A percentile compares a stretch with the other conserved stretches of the same genome.
These are phyloP conservation scores for Pseudotsuga menziesii DNA, from an alignment of 75 land plant species.

Conservation along the genomic window DNA sequence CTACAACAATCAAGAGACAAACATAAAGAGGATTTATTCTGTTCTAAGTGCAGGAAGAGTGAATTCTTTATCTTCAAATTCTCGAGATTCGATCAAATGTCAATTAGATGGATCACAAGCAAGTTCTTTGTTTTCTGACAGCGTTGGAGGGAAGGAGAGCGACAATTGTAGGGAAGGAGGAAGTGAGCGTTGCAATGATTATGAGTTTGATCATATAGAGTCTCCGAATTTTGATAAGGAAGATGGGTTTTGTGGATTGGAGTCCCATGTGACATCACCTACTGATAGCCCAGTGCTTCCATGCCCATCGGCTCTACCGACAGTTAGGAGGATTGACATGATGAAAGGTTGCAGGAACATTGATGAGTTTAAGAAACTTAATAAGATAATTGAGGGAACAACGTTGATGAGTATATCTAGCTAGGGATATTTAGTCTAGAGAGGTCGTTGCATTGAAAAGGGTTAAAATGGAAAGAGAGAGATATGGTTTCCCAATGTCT, in stretches of 20 bases:
- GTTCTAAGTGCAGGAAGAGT: not conserved
- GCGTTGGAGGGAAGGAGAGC: no score
- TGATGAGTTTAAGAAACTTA: slow-evolving; percentile 23
- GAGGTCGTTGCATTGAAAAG: slow-evolving; percentile 34
- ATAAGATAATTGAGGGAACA: slow-evolving; percentile 32
- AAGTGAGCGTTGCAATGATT: no score
- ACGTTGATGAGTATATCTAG: slow-evolving; percentile 31
- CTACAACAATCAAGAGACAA: not conserved
- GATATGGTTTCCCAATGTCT: slow-evolving; percentile 26
- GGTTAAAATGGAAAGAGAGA: slow-evolving; percentile 25
- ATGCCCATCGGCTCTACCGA: not conserved
- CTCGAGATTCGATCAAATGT: not conserved
- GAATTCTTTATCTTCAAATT: not conserved
- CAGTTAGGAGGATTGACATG: not conserved
- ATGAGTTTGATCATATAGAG: not conserved
- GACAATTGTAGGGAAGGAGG: not conserved
- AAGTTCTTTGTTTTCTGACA: not conserved
- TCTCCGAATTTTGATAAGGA: not conserved
- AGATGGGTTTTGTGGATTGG: not conserved
- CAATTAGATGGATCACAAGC: not conserved
- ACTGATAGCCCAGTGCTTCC: no score
- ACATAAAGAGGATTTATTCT: not conserved
- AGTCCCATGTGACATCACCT: no score
- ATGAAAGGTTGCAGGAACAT: slow-evolving; percentile 20
- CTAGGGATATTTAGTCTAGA: slow-evolving; percentile 24